phyloP scores from a whole-genome alignment of 257 asterid genomes.

The Nicotiana undulata region DNA sequence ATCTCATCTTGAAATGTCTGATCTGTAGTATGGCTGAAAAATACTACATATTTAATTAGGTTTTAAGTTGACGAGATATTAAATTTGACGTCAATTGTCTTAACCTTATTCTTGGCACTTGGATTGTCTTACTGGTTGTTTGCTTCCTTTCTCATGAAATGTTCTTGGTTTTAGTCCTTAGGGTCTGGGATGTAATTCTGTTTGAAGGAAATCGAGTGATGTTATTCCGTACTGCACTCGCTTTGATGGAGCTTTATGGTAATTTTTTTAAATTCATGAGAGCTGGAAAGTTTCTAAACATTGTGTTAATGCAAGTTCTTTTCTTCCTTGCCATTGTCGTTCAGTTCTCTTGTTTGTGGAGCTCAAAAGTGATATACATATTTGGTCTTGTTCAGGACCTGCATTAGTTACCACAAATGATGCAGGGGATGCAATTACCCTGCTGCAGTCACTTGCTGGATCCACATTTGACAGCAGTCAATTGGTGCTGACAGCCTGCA shows the following conservation, averaged over 20 bases:
- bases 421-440: conserved; percentile 91
- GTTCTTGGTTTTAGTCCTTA: conserved; percentile 57
- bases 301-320: background rate
- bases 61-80: background rate
- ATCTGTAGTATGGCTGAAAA: background rate
- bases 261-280: conserved; percentile 18
- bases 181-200: conserved; percentile 95
- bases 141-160: background rate
- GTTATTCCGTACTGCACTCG: conserved; percentile 86
- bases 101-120: conserved; percentile 1
- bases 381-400: conserved; percentile 59
- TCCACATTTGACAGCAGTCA: conserved; percentile 97
- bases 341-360: conserved; percentile 14
- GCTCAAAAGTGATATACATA: background rate
- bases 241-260: conserved; percentile 90
- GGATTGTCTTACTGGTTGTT: background rate
- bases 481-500: conserved; percentile 89
- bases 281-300: background rate
- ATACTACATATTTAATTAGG: background rate
- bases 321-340: background rate
- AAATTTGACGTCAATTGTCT: background rate
- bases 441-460: conserved; percentile 84
- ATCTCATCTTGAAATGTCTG: background rate
- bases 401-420: conserved; percentile 92
- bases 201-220: conserved; percentile 88